Conservation (phyloP, 1,284 basidiomycete species). For the Singerocomus rubriflavus region DNA sequence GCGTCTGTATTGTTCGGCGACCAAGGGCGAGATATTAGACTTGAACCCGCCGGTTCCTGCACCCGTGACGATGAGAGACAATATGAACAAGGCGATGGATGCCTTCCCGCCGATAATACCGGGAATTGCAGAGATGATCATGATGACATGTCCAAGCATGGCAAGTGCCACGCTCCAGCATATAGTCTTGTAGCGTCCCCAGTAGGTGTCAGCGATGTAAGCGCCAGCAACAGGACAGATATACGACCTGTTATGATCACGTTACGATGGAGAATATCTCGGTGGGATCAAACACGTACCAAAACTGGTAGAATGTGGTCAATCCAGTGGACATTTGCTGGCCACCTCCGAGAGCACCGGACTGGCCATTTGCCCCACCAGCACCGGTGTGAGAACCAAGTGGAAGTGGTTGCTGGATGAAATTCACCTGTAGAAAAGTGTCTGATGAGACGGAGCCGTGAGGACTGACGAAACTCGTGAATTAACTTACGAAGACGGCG, state of each 20-base stretch:
- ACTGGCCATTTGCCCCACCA: constrained; percentile 47
- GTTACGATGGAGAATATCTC: constrained; percentile 21
- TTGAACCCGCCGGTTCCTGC: constrained; percentile 78
- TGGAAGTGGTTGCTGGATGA: constrained; percentile 70
- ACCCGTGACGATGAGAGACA: constrained; percentile 70
- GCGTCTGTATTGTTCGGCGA: constrained; percentile 73
- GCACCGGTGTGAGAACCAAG: constrained; percentile 67
- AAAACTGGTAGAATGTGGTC: constrained; percentile 62
- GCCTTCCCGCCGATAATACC: constrained; percentile 59
- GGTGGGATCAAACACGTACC: constrained; percentile 34
- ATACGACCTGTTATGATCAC: constrained; percentile 42
- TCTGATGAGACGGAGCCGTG: constrained; percentile 15
- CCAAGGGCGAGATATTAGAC: constrained; percentile 73
- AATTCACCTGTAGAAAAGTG: constrained; percentile 56
- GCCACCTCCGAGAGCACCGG: constrained; percentile 70
- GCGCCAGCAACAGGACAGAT: constrained; percentile 63
- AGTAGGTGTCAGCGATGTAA: constrained; percentile 72
- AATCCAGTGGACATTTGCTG: constrained; percentile 69
- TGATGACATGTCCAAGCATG: constrained; percentile 68
- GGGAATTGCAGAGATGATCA: constrained; percentile 71
- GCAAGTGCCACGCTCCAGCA: constrained; percentile 54
- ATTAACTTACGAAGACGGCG: constrained; percentile 58
- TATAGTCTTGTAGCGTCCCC: constrained; percentile 76
- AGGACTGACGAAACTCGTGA: constrained; percentile 1
- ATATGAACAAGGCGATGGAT: constrained; percentile 59